A percentile compares a stretch with the other conserved stretches of the same genome.
Conservation (phyloP, 2,329 filamentous ascomycete species). For the Colletotrichum falcatum region DNA sequence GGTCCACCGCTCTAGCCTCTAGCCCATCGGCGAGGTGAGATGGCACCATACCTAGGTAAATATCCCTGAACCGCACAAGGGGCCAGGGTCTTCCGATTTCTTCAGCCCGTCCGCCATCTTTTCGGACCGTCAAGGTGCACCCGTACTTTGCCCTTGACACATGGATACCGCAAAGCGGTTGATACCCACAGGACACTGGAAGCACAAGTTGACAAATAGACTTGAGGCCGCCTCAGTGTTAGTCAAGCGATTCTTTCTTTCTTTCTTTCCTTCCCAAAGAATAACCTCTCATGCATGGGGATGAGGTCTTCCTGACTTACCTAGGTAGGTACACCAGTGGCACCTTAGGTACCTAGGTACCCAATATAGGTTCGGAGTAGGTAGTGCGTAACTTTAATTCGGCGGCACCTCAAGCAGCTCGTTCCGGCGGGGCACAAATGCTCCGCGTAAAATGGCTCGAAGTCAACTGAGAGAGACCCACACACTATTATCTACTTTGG, state of each 20-base stretch:
- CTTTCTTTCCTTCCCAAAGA: too few relatives aligned
- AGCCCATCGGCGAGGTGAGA: conserved; percentile 1
- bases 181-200: not conserved
- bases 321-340: too few relatives aligned
- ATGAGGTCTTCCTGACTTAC: not conserved
- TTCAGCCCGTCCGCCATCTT: not conserved
- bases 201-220: not conserved
- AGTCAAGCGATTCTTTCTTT: too few relatives aligned
- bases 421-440: conserved; percentile 14
- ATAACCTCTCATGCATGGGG: too few relatives aligned
- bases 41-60: too few relatives aligned
- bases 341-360: not conserved
- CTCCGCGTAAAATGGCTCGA: not conserved
- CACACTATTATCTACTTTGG: not conserved
- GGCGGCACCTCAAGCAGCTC: conserved; percentile 1
- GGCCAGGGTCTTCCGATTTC: conserved; percentile 9
- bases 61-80: conserved; percentile 2
- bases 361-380: too few relatives aligned
- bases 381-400: conserved; percentile 21
- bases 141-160: not conserved
- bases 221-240: too few relatives aligned
- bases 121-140: conserved; percentile 6
- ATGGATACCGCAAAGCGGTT: not conserved
- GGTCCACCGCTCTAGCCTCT: not conserved
- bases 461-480: not conserved